These are phyloP conservation scores for Monosporascus sp. DNA, from an alignment of 2,329 filamentous ascomycete genomes.

Conservation along the genomic window DNA sequence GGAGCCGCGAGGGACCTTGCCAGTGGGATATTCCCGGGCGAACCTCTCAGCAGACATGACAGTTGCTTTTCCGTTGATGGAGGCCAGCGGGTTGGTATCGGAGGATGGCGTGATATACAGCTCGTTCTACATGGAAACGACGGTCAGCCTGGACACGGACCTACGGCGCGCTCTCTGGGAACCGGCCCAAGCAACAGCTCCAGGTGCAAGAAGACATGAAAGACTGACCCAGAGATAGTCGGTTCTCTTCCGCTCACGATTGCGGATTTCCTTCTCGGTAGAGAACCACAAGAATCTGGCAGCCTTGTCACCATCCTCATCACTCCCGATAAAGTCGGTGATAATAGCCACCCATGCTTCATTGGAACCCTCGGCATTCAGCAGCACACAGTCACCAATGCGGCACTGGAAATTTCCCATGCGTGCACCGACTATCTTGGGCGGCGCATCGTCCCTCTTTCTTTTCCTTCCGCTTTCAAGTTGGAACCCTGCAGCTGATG, in stretches of 20 bases:
- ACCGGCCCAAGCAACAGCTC: too few relatives aligned
- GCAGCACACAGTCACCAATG: constrained; percentile 76
- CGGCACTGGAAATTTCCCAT: constrained; percentile 77
- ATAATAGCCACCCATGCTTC: constrained; percentile 93
- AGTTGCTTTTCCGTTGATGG: constrained; percentile 84
- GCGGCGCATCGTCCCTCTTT: constrained; percentile 28
- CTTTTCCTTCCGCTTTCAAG: constrained; percentile 26
- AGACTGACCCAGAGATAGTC: constrained; percentile 65
- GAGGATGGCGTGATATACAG: constrained; percentile 85
- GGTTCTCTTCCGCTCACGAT: constrained; percentile 71
- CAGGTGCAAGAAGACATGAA: neutral
- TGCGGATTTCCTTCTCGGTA: constrained; percentile 81
- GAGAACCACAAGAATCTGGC: constrained; percentile 96
- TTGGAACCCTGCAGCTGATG: neutral
- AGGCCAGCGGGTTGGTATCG: constrained; percentile 79
- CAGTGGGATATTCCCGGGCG: constrained; percentile 63
- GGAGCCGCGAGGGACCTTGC: constrained; percentile 66
- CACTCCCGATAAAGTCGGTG: constrained; percentile 71
- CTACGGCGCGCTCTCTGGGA: neutral
- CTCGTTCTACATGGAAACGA: constrained; percentile 59
- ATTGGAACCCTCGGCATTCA: constrained; percentile 81
- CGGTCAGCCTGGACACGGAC: constrained; percentile 4
- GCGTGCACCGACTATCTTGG: constrained; percentile 69
- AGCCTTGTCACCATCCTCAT: constrained; percentile 69
- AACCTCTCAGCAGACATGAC: constrained; percentile 72